A percentile compares a stretch with the other conserved stretches of the same genome.
These are phyloP conservation scores for Picochlorum costavermella DNA, from an alignment of 139 green algal genomes.

Conservation along the genomic window DNA sequence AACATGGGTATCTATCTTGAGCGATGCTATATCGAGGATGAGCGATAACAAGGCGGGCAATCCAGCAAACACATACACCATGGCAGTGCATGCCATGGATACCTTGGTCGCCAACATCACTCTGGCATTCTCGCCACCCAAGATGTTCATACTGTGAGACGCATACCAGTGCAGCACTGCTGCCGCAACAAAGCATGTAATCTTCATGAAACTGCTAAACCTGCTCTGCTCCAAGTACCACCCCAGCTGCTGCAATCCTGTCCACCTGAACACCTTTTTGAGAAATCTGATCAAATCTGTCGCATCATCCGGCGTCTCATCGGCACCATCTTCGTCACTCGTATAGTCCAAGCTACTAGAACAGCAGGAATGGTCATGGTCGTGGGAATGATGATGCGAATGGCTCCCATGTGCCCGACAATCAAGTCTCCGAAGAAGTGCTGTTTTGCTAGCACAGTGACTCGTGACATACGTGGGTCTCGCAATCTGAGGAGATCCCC, in stretches of 20 bases:
- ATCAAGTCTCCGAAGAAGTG: no score
- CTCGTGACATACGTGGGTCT: no score
- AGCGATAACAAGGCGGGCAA: conserved; percentile 30
- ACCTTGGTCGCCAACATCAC: background rate
- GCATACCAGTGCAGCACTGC: background rate
- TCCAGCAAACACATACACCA: conserved; percentile 32
- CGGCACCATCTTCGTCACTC: background rate
- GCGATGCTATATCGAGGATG: conserved; percentile 28
- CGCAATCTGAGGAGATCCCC: no score
- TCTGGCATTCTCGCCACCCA: background rate
- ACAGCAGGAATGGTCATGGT: conserved; percentile 1
- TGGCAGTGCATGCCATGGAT: conserved; percentile 7
- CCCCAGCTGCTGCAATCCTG: conserved; percentile 26
- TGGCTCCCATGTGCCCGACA: conserved; percentile 6
- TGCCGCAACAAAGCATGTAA: conserved; percentile 10
- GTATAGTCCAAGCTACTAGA: background rate
- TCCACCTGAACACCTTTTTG: conserved; percentile 5
- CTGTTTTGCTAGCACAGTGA: no score
- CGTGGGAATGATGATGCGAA: conserved; percentile 11
- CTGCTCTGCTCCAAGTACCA: conserved; percentile 31
- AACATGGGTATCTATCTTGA: conserved; percentile 69
- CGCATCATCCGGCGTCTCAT: background rate
- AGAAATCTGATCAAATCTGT: conserved; percentile 34
- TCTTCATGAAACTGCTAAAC: conserved; percentile 16
- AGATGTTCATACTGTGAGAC: background rate